These are phyloP conservation scores for Trametes meyenii DNA, from an alignment of 768 basidiomycete genomes.

Conservation along the genomic window DNA sequence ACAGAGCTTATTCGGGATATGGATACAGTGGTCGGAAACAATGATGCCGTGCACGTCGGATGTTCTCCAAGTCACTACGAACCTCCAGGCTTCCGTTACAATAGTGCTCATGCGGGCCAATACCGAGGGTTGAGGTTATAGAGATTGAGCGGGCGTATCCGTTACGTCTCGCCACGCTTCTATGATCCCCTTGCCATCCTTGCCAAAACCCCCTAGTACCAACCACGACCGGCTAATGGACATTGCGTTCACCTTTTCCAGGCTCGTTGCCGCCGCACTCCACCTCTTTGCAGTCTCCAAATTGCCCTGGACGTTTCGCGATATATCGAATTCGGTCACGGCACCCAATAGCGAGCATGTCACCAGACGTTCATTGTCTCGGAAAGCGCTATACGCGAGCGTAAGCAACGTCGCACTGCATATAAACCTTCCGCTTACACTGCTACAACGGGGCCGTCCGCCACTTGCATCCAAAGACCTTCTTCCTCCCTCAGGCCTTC, in stretches of 20 bases:
- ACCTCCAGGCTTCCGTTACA: too few relatives aligned
- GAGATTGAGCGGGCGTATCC: neutral
- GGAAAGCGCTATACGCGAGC: conserved; percentile 48
- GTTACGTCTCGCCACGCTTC: conserved; percentile 53
- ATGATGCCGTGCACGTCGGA: too few relatives aligned
- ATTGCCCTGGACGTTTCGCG: conserved; percentile 40
- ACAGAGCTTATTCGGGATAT: too few relatives aligned
- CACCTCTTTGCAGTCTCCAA: conserved; percentile 49
- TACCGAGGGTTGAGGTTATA: neutral
- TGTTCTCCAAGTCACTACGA: too few relatives aligned
- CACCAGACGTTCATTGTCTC: conserved; percentile 47
- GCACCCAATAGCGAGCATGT: conserved; percentile 66
- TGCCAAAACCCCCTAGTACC: conserved; percentile 62
- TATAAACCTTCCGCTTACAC: conserved; percentile 55
- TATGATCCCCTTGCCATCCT: conserved; percentile 59
- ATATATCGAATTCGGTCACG: conserved; percentile 52
- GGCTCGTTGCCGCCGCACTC: conserved; percentile 44
- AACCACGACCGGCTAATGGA: conserved; percentile 50
- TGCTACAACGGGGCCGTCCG: conserved; percentile 75
- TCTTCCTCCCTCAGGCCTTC: conserved; percentile 59
- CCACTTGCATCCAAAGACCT: conserved; percentile 51
- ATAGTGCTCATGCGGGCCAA: too few relatives aligned
- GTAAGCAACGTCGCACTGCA: neutral
- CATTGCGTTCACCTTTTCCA: conserved; percentile 71
- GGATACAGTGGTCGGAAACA: too few relatives aligned